Base-by-base conservation (phyloP, 176 grass and related monocot species). In the Triticum turgidum region DNA sequence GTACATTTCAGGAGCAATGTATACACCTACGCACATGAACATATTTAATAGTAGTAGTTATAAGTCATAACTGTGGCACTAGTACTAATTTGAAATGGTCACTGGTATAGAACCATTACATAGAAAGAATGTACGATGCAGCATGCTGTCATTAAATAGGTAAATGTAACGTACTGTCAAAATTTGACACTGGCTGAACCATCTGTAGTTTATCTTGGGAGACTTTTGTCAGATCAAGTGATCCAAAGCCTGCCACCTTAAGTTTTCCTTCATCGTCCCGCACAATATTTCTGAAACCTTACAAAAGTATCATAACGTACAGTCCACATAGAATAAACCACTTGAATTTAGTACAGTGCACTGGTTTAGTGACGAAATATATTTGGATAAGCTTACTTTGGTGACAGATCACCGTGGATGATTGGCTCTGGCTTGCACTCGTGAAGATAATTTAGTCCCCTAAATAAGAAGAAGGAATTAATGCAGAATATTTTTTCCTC, bases 221-320 rank as follows among this genome's bases (percentile, higher is more conserved):
- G 38, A 86, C 34, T 88, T 92, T 92, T 45, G 85, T 81, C 80
- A 96, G 81, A 88, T 51, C 87, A 87, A 96, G 87, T 82, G 83
- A 96, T 73, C 97, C 97, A 86, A 94, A 96, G 25, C 82, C 94
- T 49, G 89, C 85, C 71, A 99, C 94, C 87, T 99, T 99, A 82
- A 96, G 93, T 76, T 91, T 91, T 61, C 92, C 94, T 81, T 90
- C 94, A 93, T 96, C 79, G 38, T 96, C 97, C 87, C 89, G 90
- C 69, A 96, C 81, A 85, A 99, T 96, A 80, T 94, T 90, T 96
- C 97, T 99, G 97, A 82, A 89, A 96, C 97, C 94, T 99, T 96
- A 91, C 86, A 38, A 90, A 94, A 90, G 72, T 84, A 85, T 87
- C 84, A 92, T 94, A 96, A 81, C 71, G 42, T 90, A 96, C 75